Conservation (phyloP, 495 filamentous ascomycete genomes). For the Penicillium maclennaniae region DNA sequence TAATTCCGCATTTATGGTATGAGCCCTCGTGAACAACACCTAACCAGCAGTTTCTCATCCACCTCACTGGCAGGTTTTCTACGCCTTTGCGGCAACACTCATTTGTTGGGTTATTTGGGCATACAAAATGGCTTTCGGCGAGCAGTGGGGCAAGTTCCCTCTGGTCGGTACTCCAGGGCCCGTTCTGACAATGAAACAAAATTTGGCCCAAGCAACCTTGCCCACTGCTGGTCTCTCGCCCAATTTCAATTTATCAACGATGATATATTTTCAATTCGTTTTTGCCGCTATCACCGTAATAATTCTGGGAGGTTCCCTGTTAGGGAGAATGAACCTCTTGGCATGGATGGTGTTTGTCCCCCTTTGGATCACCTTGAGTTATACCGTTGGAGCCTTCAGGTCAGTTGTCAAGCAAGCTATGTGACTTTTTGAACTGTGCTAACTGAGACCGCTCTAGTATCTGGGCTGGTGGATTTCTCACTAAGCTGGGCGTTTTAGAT, state of each 20-base stretch:
- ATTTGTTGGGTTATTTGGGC: slow-evolving; percentile 56
- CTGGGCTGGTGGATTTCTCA: slow-evolving; percentile 56
- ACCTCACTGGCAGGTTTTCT: slow-evolving; percentile 31
- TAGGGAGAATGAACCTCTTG: slow-evolving; percentile 52
- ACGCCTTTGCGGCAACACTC: slow-evolving; percentile 51
- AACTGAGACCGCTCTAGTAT: slow-evolving; percentile 24
- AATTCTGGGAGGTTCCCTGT: slow-evolving; percentile 48
- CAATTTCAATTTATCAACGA: slow-evolving; percentile 48
- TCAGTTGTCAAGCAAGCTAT: slow-evolving; percentile 8
- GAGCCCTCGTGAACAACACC: neutral
- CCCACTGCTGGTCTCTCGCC: slow-evolving; percentile 38
- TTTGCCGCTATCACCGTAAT: slow-evolving; percentile 57
- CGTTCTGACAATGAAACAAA: slow-evolving; percentile 43
- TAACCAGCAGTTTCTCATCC: neutral
- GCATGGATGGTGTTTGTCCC: slow-evolving; percentile 58
- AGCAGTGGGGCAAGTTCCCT: slow-evolving; percentile 41
- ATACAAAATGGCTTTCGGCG: slow-evolving; percentile 52
- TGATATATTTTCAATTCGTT: slow-evolving; percentile 60
- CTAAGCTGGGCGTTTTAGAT: slow-evolving; percentile 49
- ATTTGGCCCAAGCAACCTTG: slow-evolving; percentile 42
- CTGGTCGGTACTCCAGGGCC: slow-evolving; percentile 50
- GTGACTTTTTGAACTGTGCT: slow-evolving; percentile 20
- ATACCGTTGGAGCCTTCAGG: slow-evolving; percentile 26
- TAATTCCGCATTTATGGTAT: slow-evolving; percentile 4
- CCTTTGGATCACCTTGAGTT: slow-evolving; percentile 49